Percentiles rank a stretch among this genome's conserved stretches.
These are phyloP conservation scores for Zygosaccharomyces sapae DNA, from an alignment of 1,139 yeast species.

Conservation along the genomic window DNA sequence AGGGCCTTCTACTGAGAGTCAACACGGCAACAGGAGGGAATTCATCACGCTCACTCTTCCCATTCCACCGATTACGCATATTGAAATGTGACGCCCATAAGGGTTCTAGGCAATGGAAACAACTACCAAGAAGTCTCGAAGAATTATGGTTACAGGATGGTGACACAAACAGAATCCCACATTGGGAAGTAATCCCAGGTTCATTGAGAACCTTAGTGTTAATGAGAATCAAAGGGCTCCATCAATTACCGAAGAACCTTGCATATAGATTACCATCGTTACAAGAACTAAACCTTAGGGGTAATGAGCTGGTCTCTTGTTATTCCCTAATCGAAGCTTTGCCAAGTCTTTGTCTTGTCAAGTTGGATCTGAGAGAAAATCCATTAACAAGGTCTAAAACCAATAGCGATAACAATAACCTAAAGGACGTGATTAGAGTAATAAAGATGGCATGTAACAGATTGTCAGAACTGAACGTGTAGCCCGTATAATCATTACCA, in stretches of 20 bases:
- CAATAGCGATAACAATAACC: neutral
- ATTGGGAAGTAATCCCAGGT: constrained; percentile 11
- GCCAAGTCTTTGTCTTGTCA: constrained; percentile 11
- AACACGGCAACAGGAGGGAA: neutral
- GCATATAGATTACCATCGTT: constrained; percentile 10
- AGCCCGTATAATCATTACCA: neutral
- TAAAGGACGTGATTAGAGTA: constrained; percentile 5
- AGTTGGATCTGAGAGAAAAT: constrained; percentile 9
- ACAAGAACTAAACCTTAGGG: constrained; percentile 10
- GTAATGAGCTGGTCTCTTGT: constrained; percentile 12
- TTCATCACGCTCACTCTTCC: constrained; percentile 4
- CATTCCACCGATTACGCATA: constrained; percentile 11
- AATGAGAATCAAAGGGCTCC: constrained; percentile 8
- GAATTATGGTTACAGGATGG: constrained; percentile 11
- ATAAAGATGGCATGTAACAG: constrained; percentile 9
- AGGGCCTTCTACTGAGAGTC: neutral
- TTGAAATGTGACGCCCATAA: constrained; percentile 9
- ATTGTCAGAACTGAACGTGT: constrained; percentile 5
- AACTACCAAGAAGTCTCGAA: constrained; percentile 11
- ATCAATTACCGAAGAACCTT: constrained; percentile 8
- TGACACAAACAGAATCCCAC: constrained; percentile 8
- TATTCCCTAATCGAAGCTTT: constrained; percentile 11
- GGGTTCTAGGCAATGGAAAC: constrained; percentile 4
- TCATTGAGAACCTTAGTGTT: constrained; percentile 10
- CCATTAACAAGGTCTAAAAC: constrained; percentile 6